phyloP scores from a whole-genome alignment of 116 monocot genomes.

The Posidonia oceanica region DNA sequence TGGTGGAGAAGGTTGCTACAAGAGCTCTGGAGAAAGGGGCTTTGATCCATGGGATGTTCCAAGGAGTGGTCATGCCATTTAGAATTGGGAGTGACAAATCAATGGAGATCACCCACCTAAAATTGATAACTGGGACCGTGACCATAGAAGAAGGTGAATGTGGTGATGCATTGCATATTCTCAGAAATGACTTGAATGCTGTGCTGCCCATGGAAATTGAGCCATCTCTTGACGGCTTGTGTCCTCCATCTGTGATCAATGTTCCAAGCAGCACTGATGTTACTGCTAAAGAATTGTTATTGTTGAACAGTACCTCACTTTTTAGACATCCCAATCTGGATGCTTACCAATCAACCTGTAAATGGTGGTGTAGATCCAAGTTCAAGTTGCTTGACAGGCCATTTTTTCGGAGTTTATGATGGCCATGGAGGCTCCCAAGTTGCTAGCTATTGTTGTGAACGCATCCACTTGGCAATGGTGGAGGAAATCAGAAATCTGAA shows the following conservation, averaged over 20 bases:
- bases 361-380: conserved; percentile 10
- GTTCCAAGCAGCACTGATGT: conserved; percentile 37
- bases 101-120: conserved; percentile 32
- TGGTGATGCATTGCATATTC: conserved; percentile 10
- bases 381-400: conserved; percentile 36
- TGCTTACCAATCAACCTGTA: conserved; percentile 36
- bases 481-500: conserved; percentile 22
- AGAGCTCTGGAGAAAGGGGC: conserved; percentile 1
- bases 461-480: conserved; percentile 20
- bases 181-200: conserved; percentile 26
- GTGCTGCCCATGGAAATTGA: conserved; percentile 21
- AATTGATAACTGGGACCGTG: conserved; percentile 19
- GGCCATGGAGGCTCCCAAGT: conserved; percentile 96
- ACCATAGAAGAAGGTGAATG: conserved; percentile 14
- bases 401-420: conserved; percentile 96
- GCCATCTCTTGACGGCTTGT: conserved; percentile 23
- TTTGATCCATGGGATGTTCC: conserved; percentile 60
- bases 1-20: neutral
- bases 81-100: conserved; percentile 19
- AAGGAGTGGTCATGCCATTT: conserved; percentile 41
- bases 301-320: conserved; percentile 38
- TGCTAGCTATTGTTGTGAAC: conserved; percentile 45
- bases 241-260: conserved; percentile 23
- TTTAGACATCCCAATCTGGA: conserved; percentile 47
- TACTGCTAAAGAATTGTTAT: conserved; percentile 21